Conservation (phyloP, 106 monocot species). For the Chionographis japonica region DNA sequence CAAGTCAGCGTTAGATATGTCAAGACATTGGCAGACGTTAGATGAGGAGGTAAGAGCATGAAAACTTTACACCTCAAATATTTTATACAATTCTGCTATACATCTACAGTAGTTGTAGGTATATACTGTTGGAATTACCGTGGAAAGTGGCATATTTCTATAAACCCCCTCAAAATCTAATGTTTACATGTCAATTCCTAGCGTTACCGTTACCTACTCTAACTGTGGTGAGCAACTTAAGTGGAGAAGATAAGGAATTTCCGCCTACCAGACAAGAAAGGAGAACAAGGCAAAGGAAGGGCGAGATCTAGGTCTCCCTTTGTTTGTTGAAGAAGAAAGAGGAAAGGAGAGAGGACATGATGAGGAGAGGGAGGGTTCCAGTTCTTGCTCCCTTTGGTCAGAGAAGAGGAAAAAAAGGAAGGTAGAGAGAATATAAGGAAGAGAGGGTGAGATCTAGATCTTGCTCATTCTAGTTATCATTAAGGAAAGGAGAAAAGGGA, state of each 20-base stretch:
- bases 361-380: background rate
- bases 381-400: too few species aligned
- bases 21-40: slow-evolving; percentile 26
- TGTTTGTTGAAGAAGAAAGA: background rate
- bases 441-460: background rate
- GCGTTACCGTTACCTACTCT: too few species aligned
- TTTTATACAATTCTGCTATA: background rate
- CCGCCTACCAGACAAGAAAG: background rate
- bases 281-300: background rate
- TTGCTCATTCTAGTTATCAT: background rate
- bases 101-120: too few species aligned
- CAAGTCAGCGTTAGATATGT: slow-evolving; percentile 42
- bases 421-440: background rate
- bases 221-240: background rate
- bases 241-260: background rate
- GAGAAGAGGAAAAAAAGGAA: too few species aligned
- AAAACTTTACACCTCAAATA: background rate
- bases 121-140: too few species aligned
- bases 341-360: background rate
- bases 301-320: background rate
- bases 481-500: background rate
- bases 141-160: too few species aligned
- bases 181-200: too few species aligned
- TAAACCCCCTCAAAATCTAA: too few species aligned
- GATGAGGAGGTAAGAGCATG: slow-evolving; percentile 43